Evolutionary conservation across 2,329 filamentous ascomycete species (phyloP).

Genomic region (Aspergillus glaucus): DNA sequence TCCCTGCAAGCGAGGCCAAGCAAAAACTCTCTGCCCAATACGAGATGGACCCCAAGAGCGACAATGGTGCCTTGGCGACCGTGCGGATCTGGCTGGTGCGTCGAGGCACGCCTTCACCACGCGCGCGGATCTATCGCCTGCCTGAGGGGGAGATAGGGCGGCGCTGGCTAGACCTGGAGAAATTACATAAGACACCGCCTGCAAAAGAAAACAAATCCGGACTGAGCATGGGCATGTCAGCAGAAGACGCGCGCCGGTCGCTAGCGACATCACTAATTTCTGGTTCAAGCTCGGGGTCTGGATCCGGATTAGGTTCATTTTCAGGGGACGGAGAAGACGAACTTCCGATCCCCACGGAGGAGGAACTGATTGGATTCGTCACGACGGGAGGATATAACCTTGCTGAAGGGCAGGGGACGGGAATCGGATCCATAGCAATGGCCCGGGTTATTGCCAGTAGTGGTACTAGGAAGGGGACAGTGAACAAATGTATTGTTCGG

Average conservation of each 20-base stretch:
- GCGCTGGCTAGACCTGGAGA: conserved; percentile 18
- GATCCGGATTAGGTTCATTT: background rate
- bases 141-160: conserved; percentile 39
- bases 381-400: conserved; percentile 82
- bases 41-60: conserved; percentile 3
- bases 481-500: conserved; percentile 64
- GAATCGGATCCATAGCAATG: conserved; percentile 64
- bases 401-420: conserved; percentile 66
- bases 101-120: conserved; percentile 63
- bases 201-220: background rate
- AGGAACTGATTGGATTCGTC: conserved; percentile 82
- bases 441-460: conserved; percentile 45
- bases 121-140: conserved; percentile 80
- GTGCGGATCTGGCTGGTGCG: conserved; percentile 61
- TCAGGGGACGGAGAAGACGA: conserved; percentile 19
- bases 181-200: background rate
- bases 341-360: conserved; percentile 60
- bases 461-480: conserved; percentile 18
- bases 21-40: too few species aligned
- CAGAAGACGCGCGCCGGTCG: conserved; percentile 18
- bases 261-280: conserved; percentile 26
- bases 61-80: conserved; percentile 45
- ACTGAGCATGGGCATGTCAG: background rate
- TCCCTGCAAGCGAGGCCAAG: too few species aligned
- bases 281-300: conserved; percentile 25